Conservation (phyloP, 148 eudicot species). For the Talinum fruticosum region DNA sequence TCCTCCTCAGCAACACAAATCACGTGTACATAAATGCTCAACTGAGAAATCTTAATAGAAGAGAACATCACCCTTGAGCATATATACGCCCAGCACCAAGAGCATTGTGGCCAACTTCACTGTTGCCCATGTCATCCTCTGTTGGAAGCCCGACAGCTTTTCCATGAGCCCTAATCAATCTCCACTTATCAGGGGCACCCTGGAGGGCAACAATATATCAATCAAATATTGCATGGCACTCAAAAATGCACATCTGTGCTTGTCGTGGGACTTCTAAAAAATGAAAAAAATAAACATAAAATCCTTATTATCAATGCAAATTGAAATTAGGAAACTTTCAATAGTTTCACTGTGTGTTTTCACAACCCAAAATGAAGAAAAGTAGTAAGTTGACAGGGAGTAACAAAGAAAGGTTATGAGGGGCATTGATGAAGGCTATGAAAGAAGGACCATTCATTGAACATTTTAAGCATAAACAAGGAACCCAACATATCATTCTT, state of each 20-base stretch:
- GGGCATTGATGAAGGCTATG: neutral
- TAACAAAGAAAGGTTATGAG: too few species aligned
- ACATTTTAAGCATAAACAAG: too few species aligned
- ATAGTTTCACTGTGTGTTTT: neutral
- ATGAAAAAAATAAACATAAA: neutral
- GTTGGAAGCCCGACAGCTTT: slow-evolving; percentile 93
- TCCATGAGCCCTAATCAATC: slow-evolving; percentile 92
- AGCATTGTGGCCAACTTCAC: slow-evolving; percentile 99
- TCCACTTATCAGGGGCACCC: slow-evolving; percentile 95
- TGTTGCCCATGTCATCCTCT: slow-evolving; percentile 98
- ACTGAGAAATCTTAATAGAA: neutral
- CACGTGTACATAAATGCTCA: neutral
- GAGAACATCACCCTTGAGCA: slow-evolving; percentile 76
- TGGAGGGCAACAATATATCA: slow-evolving; percentile 19
- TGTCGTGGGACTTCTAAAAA: neutral
- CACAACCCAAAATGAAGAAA: too few species aligned
- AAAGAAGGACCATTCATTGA: neutral
- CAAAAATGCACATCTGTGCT: neutral
- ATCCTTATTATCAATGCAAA: neutral
- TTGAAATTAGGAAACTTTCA: neutral
- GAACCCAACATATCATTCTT: neutral
- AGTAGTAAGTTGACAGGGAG: too few species aligned
- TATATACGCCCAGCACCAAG: slow-evolving; percentile 92
- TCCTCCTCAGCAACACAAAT: neutral
- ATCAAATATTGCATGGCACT: neutral